Evolutionary conservation across 139 green algal genomes (phyloP).

Genomic region (Coccomyxa sp.): DNA sequence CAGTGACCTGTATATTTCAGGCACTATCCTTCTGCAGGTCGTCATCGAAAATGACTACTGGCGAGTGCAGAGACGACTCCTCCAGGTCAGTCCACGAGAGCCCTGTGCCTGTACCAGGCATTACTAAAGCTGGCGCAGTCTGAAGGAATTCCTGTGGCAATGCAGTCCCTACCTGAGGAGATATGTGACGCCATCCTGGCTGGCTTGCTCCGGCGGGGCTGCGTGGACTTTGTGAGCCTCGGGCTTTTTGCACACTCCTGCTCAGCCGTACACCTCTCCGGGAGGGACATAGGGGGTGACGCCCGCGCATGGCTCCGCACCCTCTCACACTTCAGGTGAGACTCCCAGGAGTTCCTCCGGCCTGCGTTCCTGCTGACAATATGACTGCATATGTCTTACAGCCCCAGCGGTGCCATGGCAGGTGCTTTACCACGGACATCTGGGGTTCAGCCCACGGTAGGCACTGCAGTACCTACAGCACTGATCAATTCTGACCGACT

Average conservation of each 20-base stretch:
- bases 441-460: neutral
- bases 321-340: neutral
- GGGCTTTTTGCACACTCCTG: neutral
- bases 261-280: neutral
- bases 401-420: neutral
- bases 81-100: neutral
- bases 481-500: neutral
- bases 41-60: neutral
- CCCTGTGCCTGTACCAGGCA: neutral
- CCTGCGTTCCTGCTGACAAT: too few species aligned
- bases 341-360: too few species aligned
- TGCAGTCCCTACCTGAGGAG: neutral
- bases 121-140: neutral
- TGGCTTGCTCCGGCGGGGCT: neutral
- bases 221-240: neutral
- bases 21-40: neutral
- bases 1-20: neutral
- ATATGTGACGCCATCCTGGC: neutral
- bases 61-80: neutral
- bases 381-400: too few species aligned
- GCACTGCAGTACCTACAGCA: neutral
- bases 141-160: neutral
- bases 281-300: neutral
- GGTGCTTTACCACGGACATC: neutral
- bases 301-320: neutral